Conservation (phyloP, 352 stramenopile species). For the Phytophthora europaea region DNA sequence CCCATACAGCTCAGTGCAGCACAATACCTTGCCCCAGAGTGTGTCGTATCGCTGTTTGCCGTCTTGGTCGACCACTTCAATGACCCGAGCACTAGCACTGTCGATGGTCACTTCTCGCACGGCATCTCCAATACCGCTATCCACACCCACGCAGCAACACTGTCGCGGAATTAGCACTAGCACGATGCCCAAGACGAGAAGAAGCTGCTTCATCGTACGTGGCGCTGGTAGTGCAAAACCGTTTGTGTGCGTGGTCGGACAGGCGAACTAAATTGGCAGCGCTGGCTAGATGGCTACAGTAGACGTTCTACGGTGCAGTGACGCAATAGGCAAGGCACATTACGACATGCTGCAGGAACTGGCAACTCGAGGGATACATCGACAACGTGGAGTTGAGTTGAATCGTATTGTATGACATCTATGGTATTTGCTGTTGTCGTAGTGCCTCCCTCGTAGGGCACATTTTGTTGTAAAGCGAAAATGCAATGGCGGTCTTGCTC, state of each 20-base stretch:
- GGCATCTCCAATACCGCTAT: not conserved
- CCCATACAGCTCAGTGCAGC: not conserved
- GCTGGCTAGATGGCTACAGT: not conserved
- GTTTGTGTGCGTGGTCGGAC: not conserved
- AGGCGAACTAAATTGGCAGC: slow-evolving; percentile 9
- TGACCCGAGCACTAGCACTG: slow-evolving; percentile 3
- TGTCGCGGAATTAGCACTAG: slow-evolving; percentile 9
- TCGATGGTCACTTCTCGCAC: slow-evolving; percentile 28
- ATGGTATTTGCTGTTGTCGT: slow-evolving; percentile 18
- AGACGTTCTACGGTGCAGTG: not conserved
- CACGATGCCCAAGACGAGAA: not conserved
- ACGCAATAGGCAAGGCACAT: not conserved
- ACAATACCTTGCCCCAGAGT: slow-evolving; percentile 20
- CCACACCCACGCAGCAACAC: slow-evolving; percentile 6
- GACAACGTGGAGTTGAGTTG: not conserved
- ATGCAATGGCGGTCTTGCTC: slow-evolving; percentile 11
- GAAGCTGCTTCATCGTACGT: slow-evolving; percentile 15
- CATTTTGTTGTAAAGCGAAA: slow-evolving; percentile 1
- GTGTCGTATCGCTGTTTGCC: slow-evolving; percentile 8
- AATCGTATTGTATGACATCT: slow-evolving; percentile 30
- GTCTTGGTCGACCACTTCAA: not conserved
- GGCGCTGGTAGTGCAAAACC: not conserved
- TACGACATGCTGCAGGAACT: not conserved
- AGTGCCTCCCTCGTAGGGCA: not conserved
- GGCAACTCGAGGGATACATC: not conserved